Evolutionary conservation across 129 eudicot genomes (phyloP).

Genomic region (Escallonia rubra): DNA sequence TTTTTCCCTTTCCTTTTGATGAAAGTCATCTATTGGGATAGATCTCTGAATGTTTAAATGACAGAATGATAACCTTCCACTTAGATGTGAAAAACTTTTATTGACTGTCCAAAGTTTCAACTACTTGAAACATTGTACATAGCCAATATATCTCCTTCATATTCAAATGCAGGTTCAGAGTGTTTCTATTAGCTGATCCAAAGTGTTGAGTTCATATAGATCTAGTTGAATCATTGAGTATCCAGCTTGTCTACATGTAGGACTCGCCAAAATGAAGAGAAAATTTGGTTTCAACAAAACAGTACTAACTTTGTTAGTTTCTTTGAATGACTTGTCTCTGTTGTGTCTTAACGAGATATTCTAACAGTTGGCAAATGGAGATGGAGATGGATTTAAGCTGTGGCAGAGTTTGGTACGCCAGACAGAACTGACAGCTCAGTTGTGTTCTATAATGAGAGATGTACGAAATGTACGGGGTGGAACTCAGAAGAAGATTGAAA

Average conservation of each 20-base stretch:
- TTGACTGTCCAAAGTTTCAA: background rate
- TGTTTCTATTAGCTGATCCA: too few species aligned
- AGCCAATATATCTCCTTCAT: background rate
- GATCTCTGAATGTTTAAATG: background rate
- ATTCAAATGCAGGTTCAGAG: background rate
- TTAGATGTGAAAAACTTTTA: background rate
- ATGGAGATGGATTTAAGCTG: slow-evolving; percentile 75
- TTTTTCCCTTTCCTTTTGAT: background rate
- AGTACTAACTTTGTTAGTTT: background rate
- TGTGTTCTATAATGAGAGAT: slow-evolving; percentile 92
- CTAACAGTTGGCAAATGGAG: slow-evolving; percentile 62
- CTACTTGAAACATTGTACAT: background rate
- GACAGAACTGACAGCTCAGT: slow-evolving; percentile 96
- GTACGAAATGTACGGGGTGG: slow-evolving; percentile 92
- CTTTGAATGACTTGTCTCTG: background rate
- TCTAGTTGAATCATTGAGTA: background rate
- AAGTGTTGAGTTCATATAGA: background rate
- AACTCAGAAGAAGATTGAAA: slow-evolving; percentile 93
- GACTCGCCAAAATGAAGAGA: background rate
- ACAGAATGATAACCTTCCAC: background rate
- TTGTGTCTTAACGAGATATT: background rate
- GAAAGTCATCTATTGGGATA: background rate
- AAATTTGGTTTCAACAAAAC: background rate
- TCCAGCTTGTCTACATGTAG: background rate
- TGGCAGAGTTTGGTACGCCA: slow-evolving; percentile 99